Conservation (phyloP, 2,329 filamentous ascomycete species). For the Hypoxylon sp. region DNA sequence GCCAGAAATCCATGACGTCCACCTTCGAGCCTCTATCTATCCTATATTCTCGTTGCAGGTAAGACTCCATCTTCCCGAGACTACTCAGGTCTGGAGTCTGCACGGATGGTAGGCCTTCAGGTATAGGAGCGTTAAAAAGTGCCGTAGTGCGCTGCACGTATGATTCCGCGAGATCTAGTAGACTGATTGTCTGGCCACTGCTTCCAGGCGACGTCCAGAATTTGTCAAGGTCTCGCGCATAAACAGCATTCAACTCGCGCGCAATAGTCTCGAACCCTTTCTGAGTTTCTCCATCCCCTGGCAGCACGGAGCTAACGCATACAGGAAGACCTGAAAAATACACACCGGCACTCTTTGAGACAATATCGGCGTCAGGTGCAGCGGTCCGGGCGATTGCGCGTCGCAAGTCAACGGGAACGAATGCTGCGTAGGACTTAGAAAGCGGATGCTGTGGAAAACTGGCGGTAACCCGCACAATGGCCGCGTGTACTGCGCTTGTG, state of each 20-base stretch:
- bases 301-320: conserved; percentile 35
- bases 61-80: conserved; percentile 40
- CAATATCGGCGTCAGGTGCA: not conserved
- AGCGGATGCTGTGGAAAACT: conserved; percentile 42
- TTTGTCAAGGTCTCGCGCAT: conserved; percentile 45
- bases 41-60: conserved; percentile 33
- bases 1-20: conserved; percentile 36
- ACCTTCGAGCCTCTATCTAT: not conserved
- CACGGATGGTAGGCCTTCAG: conserved; percentile 29
- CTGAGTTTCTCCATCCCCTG: not conserved
- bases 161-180: conserved; percentile 35
- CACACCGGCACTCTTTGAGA: conserved; percentile 24
- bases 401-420: conserved; percentile 45
- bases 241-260: conserved; percentile 38
- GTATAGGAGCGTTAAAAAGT: conserved; percentile 27
- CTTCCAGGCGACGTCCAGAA: conserved; percentile 43
- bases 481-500: conserved; percentile 45
- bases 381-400: conserved; percentile 24
- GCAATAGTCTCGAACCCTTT: conserved; percentile 42
- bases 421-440: conserved; percentile 42
- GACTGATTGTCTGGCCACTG: conserved; percentile 33
- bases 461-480: conserved; percentile 45
- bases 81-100: conserved; percentile 47
- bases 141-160: conserved; percentile 30
- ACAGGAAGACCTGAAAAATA: conserved; percentile 46